Evolutionary conservation across 1,139 yeast species (phyloP), one percentile per base, ranked within the genome.

Genomic region (Saccharomyces hybrid): DNA sequence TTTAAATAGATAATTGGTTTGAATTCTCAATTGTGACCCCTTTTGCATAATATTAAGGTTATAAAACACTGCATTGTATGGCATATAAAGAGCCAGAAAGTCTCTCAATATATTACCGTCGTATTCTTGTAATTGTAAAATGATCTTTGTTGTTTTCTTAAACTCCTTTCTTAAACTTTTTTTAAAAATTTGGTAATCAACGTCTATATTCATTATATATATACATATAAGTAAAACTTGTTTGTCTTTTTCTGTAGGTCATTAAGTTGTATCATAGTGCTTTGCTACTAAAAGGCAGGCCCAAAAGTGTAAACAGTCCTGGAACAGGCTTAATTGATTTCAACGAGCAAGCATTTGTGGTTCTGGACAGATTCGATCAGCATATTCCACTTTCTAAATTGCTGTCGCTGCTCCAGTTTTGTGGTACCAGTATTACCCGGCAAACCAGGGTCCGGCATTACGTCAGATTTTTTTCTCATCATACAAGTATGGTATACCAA

Each of bases 1-100:
- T 41, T 49, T 54, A 42, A 60, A 46, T 12, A 51, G 50, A n/a
- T 8, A n/a, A 38, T 49, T 49, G 14, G 54, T 34, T 44, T 56
- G 51, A 12, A 49, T 28, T 28, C 53, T 51, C 19, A 38, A 38
- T 9, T 26, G 4, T 9, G 44, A 38, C 9, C 44, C 24, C 21
- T 38, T 38, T 16, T 16, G 16, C 44, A 38, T 38, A 19, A 38
- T 16, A 4, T 11, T n/a, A 19, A 38, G 44, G 11, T 38, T 19
- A 38, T 38, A 38, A 9, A 38, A 38, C 3, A 38, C 7, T 5
- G 19, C 19, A 51, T 48, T 21, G 24, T 38, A 38, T 19, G 44
- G 44, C 4, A 38, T 38, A 38, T 38, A 16, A 4, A 38, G 44
- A 19, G 44, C 44, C 24, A 38, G 21, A 19, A 38, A 38, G n/a